Percentiles rank a stretch among this genome's conserved stretches.
phyloP scores from a whole-genome alignment of 805 yeast genomes.

The Kregervanrija delftensis region DNA sequence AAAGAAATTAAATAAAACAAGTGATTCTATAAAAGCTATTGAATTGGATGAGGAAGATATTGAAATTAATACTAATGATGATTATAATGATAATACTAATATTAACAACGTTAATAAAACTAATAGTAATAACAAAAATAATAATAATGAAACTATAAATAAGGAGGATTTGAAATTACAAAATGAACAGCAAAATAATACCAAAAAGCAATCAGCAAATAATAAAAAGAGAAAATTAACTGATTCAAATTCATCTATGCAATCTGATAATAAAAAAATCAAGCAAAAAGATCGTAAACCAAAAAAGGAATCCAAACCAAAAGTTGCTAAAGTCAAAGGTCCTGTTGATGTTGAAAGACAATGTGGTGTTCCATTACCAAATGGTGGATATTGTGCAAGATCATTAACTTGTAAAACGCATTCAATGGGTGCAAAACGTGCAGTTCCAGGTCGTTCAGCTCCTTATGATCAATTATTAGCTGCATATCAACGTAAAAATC shows the following conservation, averaged over 20 bases:
- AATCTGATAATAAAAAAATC: slow-evolving; percentile 7
- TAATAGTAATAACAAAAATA: background rate
- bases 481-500: slow-evolving; percentile 87
- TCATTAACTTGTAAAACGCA: slow-evolving; percentile 96
- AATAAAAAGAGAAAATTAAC: too few relatives aligned
- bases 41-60: slow-evolving; percentile 1
- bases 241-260: too few relatives aligned
- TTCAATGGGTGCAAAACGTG: slow-evolving; percentile 96
- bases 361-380: slow-evolving; percentile 92
- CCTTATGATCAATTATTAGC: slow-evolving; percentile 85
- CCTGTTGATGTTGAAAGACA: slow-evolving; percentile 90
- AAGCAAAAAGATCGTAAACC: slow-evolving; percentile 8
- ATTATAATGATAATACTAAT: background rate
- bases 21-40: slow-evolving; percentile 6
- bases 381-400: slow-evolving; percentile 94
- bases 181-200: slow-evolving; percentile 20
- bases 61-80: background rate
- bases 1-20: slow-evolving; percentile 9
- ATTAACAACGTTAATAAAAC: background rate
- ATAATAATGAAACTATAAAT: background rate
- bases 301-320: slow-evolving; percentile 26
- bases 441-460: slow-evolving; percentile 88
- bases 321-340: slow-evolving; percentile 56
- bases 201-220: slow-evolving; percentile 18
- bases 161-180: background rate